These are phyloP conservation scores for Aspergillus tanneri DNA, from an alignment of 2,329 filamentous ascomycete species.

Conservation along the genomic window DNA sequence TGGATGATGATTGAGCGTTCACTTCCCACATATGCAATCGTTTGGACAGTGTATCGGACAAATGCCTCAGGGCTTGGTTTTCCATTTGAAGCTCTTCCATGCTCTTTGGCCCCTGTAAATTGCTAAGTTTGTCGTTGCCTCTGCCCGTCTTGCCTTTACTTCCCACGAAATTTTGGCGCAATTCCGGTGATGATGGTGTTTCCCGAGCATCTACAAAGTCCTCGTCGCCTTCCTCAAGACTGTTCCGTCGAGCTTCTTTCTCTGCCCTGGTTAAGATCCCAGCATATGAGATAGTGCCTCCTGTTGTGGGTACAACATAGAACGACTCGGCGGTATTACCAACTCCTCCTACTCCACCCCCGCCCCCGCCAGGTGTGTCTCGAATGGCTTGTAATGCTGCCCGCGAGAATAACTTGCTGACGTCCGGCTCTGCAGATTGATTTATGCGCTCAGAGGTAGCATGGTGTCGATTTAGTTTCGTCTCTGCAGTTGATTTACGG, in stretches of 20 bases:
- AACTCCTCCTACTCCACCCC: slow-evolving; percentile 26
- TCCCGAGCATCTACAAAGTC: slow-evolving; percentile 88
- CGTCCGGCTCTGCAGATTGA: slow-evolving; percentile 64
- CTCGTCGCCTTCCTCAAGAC: slow-evolving; percentile 68
- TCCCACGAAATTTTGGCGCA: slow-evolving; percentile 45
- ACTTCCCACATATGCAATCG: slow-evolving; percentile 92
- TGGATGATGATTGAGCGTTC: slow-evolving; percentile 80
- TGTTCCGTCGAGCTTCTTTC: slow-evolving; percentile 44
- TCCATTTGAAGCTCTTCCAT: slow-evolving; percentile 86
- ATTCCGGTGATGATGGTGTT: slow-evolving; percentile 54
- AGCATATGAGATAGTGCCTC: slow-evolving; percentile 89
- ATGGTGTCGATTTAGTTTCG: slow-evolving; percentile 39
- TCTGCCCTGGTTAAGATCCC: slow-evolving; percentile 68
- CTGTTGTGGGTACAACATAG: slow-evolving; percentile 89
- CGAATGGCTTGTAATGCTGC: slow-evolving; percentile 78
- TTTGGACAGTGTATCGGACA: slow-evolving; percentile 81
- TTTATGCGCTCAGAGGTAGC: slow-evolving; percentile 43
- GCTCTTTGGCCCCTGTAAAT: slow-evolving; percentile 56
- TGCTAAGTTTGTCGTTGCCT: slow-evolving; percentile 33
- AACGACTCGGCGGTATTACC: slow-evolving; percentile 70
- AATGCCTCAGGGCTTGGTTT: slow-evolving; percentile 79
- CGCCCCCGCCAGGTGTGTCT: slow-evolving; percentile 58
- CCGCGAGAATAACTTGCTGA: slow-evolving; percentile 79
- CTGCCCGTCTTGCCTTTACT: slow-evolving; percentile 33
- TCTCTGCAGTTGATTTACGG: slow-evolving; percentile 36